Base-by-base conservation (phyloP, 768 basidiomycete species). In the Hortiboletus flavorubellus region DNA sequence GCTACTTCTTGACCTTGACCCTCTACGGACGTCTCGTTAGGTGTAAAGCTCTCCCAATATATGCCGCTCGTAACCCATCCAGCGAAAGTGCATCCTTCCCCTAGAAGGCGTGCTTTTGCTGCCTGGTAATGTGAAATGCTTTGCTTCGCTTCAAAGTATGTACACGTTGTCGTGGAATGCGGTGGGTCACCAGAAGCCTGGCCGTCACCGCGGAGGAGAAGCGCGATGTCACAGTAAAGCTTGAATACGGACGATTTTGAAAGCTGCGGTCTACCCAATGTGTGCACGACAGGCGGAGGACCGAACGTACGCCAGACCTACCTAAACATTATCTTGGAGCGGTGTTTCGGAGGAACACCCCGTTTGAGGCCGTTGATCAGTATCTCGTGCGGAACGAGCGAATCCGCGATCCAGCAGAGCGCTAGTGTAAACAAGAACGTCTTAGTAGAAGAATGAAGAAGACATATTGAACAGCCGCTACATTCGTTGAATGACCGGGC, bases 341-440 rank as follows among this genome's bases (percentile, higher is more conserved):
- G 78, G 62, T 89, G 82, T 64, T 89, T 91, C 0, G 86, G 81
- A 11, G 88, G 74, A 2, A 89, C 83, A 2, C 91, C 91, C 43
- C 91, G 84, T 62, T 81, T 86, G n/a, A 85, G 72, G 3, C 92
- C 91, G 57, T 89, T 90, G 59, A 89, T 89, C 44, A 93, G 64
- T 21, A 91, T 78, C 65, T 95, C 89, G 30, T 72, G 66, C 6
- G 73, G 56, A n/a, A 62, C 59, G 2, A 63, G 51, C 0, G 77
- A 73, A 46, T 83, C 83, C 14, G 84, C 79, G 3, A 82, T 72
- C 85, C 86, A 94, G 51, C 82, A 89, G 10, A 93, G 68, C 0
- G 89, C 91, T 91, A 65, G 41, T 30, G 49, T 31, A 29, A 21
- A 30, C 2, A 41, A 47, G 55, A 26, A 14, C 21, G 21, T 39